Base-by-base conservation (phyloP, 202 grass and related monocot genomes). In the Zoysia matrella region DNA sequence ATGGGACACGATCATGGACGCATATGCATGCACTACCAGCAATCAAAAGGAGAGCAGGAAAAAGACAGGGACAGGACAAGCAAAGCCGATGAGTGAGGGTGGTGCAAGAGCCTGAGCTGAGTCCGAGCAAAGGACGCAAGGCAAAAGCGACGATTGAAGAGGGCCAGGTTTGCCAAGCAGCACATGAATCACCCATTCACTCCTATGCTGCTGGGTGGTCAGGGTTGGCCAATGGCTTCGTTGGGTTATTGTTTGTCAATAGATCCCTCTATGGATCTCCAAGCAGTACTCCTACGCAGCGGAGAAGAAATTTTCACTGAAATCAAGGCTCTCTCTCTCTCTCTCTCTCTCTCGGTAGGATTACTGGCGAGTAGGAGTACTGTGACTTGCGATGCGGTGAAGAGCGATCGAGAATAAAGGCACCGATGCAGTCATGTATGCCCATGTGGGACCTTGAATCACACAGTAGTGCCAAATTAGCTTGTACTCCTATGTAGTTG, bases 21-120 rank as follows among this genome's bases (percentile, higher is more conserved):
- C 65, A 52, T 55, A 78, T 86, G 88, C 83, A 78, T 67, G 87
- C 83, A 68, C 78, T 82, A n/a, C n/a, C n/a, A 86, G 60, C 61
- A 63, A 86, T 89, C 88, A 82, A 89, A 89, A 89, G 88, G 61
- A 72, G 78, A 78, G 83, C 68, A 7, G 73, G 78, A 40, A 89
- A 77, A 81, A 85, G 73, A 47, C 65, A 30, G 58, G 18, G 13
- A 16, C 58, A 61, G 58, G 58, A 61, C 55, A 89, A 73, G 18
- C 4, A 47, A 47, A 47, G 45, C 45, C 4, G 4, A 15, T 15
- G 3, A 80, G 66, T 68, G 61, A 54, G 9, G 18, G 5, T 8
- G 60, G 53, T 16, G 57, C 85, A 6, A 76, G 78, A n/a, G n/a
- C n/a, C n/a, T n/a, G 72, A 8, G 60, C 67, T 14, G 60, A 52